Evolutionary conservation across 2,329 filamentous ascomycete genomes (phyloP).

Genomic region (Scedosporium minutisporum): DNA sequence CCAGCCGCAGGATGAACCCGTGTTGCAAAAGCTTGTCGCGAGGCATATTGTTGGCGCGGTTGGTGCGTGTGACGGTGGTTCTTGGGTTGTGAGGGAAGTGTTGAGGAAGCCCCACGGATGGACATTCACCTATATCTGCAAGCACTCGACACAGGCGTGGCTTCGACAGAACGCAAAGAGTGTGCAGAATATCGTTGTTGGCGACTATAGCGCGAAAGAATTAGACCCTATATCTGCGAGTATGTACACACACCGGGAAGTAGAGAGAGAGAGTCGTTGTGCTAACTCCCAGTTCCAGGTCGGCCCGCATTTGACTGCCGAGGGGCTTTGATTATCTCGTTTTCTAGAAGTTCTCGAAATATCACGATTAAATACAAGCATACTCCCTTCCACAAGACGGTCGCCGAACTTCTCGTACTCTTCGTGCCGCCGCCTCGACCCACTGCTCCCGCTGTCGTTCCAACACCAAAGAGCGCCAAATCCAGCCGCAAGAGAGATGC

Average conservation of each 20-base stretch:
- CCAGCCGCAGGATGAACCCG: slow-evolving; percentile 38
- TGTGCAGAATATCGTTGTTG: slow-evolving; percentile 30
- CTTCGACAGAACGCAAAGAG: slow-evolving; percentile 33
- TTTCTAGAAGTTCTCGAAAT: slow-evolving; percentile 34
- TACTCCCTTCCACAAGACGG: slow-evolving; percentile 46
- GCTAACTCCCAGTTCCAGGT: slow-evolving; percentile 19
- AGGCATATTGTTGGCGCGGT: slow-evolving; percentile 36
- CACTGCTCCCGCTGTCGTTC: background rate
- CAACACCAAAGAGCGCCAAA: slow-evolving; percentile 2
- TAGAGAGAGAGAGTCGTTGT: too few relatives aligned
- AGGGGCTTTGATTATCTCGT: slow-evolving; percentile 39
- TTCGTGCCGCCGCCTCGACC: slow-evolving; percentile 33
- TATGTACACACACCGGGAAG: slow-evolving; percentile 18
- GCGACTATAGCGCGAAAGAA: slow-evolving; percentile 38
- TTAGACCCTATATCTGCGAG: slow-evolving; percentile 34
- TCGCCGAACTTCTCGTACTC: slow-evolving; percentile 36
- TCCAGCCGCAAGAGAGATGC: slow-evolving; percentile 13
- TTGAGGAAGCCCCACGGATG: slow-evolving; percentile 38
- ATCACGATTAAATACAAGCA: slow-evolving; percentile 47
- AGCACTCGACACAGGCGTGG: slow-evolving; percentile 43
- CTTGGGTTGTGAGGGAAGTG: slow-evolving; percentile 37
- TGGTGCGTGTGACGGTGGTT: slow-evolving; percentile 34
- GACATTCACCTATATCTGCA: slow-evolving; percentile 45
- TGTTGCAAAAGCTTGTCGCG: slow-evolving; percentile 38
- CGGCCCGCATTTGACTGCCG: slow-evolving; percentile 52